phyloP scores from a whole-genome alignment of 2,329 filamentous ascomycete species.

The Aspergillus amoenus region DNA sequence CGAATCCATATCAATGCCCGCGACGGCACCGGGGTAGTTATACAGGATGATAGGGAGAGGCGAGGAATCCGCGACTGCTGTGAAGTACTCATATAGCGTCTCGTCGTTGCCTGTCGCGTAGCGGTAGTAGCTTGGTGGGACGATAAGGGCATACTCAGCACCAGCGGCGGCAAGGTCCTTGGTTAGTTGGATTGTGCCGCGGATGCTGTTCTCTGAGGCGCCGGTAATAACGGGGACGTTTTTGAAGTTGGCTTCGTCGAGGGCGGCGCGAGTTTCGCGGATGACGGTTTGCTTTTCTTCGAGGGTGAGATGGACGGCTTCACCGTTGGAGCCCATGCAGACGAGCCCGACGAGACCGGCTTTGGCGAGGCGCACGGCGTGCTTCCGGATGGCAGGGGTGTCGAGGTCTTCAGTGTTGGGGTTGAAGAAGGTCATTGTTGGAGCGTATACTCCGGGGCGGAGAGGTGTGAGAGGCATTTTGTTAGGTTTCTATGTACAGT shows the following conservation, averaged over 20 bases:
- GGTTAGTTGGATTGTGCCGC: constrained; percentile 74
- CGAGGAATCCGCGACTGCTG: constrained; percentile 70
- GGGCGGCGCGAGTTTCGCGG: constrained; percentile 73
- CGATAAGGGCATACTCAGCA: constrained; percentile 75
- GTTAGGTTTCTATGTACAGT: neutral
- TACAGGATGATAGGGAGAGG: constrained; percentile 80
- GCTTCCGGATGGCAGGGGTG: constrained; percentile 73
- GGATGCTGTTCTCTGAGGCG: constrained; percentile 77
- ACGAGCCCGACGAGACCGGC: constrained; percentile 80
- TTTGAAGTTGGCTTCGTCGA: constrained; percentile 75
- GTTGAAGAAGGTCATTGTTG: constrained; percentile 89
- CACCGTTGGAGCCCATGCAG: constrained; percentile 86
- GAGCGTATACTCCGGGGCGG: constrained; percentile 80
- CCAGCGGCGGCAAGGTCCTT: constrained; percentile 66
- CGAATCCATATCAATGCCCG: constrained; percentile 86
- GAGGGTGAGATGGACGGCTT: constrained; percentile 79
- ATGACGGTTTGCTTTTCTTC: constrained; percentile 76
- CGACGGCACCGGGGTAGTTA: constrained; percentile 86
- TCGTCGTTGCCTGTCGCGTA: constrained; percentile 69
- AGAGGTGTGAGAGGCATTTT: constrained; percentile 56
- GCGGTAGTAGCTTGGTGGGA: constrained; percentile 83
- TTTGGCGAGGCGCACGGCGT: constrained; percentile 73
- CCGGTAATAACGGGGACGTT: constrained; percentile 79
- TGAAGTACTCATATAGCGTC: constrained; percentile 71
- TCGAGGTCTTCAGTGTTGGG: constrained; percentile 81